Evolutionary conservation across 257 asterid species (phyloP).

Genomic region (Nicotiana undulata): DNA sequence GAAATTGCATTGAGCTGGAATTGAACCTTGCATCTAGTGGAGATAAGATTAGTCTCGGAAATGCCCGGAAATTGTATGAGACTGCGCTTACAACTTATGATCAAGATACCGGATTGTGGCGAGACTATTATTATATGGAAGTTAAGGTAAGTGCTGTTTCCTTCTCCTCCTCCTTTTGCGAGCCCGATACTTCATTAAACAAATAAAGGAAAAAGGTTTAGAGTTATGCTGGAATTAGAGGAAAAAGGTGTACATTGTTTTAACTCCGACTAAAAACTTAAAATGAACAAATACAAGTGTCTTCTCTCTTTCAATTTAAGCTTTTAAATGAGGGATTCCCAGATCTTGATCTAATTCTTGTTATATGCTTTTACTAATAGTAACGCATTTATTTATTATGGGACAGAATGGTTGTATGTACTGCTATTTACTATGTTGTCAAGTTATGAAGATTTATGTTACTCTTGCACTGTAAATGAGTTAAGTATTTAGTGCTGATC

Average conservation of each 20-base stretch:
- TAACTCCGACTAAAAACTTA: background rate
- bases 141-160: slow-evolving; percentile 44
- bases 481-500: background rate
- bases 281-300: background rate
- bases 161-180: background rate
- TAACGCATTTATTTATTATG: background rate
- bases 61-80: slow-evolving; percentile 68
- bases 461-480: background rate
- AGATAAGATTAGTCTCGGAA: slow-evolving; percentile 42
- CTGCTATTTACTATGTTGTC: background rate
- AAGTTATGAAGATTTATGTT: background rate
- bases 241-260: background rate
- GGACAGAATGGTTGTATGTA: background rate
- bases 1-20: slow-evolving; percentile 71
- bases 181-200: background rate
- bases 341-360: background rate
- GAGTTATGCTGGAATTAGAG: background rate
- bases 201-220: background rate
- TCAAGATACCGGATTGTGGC: slow-evolving; percentile 75
- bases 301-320: background rate
- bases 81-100: slow-evolving; percentile 72
- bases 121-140: slow-evolving; percentile 72
- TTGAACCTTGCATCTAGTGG: slow-evolving; percentile 58
- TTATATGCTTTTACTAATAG: background rate
- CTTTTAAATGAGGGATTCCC: background rate